Conservation (phyloP, 2,329 filamentous ascomycete genomes). For the Monosporascus sp. region DNA sequence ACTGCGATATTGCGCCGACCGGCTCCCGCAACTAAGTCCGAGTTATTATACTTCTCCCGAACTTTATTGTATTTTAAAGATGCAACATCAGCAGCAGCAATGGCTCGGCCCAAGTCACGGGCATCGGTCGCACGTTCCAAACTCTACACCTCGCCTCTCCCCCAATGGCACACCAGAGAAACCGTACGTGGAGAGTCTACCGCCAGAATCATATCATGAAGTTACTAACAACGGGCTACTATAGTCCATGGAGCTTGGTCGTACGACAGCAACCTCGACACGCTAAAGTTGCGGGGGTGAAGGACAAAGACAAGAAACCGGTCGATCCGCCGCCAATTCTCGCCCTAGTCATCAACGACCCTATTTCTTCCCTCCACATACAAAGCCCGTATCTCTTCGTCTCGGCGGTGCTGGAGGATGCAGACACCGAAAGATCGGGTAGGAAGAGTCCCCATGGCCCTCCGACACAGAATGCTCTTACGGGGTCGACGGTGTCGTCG, state of each 20-base stretch:
- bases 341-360: conserved; percentile 35
- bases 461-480: conserved; percentile 45
- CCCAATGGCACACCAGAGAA: background rate
- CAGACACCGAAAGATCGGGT: conserved; percentile 34
- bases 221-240: background rate
- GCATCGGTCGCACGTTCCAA: background rate
- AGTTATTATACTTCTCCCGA: background rate
- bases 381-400: conserved; percentile 27
- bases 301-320: conserved; percentile 65
- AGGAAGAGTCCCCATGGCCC: conserved; percentile 33
- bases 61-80: background rate
- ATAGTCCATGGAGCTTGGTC: background rate
- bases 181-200: background rate
- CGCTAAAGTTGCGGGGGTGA: conserved; percentile 5
- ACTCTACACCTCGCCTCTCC: background rate
- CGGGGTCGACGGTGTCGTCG: conserved; percentile 73
- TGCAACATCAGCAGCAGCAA: background rate
- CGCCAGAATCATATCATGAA: background rate
- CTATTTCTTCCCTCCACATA: conserved; percentile 40
- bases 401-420: conserved; percentile 28
- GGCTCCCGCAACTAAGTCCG: background rate
- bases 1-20: no score
- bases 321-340: conserved; percentile 85
- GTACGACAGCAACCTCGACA: conserved; percentile 6
- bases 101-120: background rate